Percentiles rank a stretch among this genome's conserved stretches.
These are phyloP conservation scores for Furcasterigmium furcatum DNA, from an alignment of 2,329 filamentous ascomycete species.

Conservation along the genomic window DNA sequence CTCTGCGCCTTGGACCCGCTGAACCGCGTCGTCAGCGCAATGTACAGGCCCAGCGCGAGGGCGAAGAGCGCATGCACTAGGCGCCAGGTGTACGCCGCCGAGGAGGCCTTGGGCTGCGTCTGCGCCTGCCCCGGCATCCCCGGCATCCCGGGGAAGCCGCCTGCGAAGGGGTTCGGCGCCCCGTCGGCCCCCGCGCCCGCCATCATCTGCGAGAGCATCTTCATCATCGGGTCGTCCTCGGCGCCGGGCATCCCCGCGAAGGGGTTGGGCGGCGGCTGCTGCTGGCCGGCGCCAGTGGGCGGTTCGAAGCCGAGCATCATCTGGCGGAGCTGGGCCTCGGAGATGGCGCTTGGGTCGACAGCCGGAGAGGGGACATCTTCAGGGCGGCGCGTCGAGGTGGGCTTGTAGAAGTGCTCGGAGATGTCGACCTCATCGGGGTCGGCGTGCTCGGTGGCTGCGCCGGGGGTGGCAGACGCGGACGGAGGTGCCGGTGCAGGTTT, in stretches of 20 bases:
- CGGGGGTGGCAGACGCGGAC: slow-evolving; percentile 17
- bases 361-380: slow-evolving; percentile 25
- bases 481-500: slow-evolving; percentile 6
- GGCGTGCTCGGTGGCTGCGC: slow-evolving; percentile 35
- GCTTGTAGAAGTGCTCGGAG: slow-evolving; percentile 68
- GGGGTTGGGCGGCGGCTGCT: slow-evolving; percentile 25
- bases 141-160: background rate
- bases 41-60: slow-evolving; percentile 66
- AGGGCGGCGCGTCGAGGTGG: slow-evolving; percentile 21
- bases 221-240: slow-evolving; percentile 58
- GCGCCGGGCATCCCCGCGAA: slow-evolving; percentile 23
- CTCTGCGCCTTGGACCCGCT: slow-evolving; percentile 62
- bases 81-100: slow-evolving; percentile 58
- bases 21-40: slow-evolving; percentile 66
- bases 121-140: slow-evolving; percentile 15
- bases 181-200: slow-evolving; percentile 27
- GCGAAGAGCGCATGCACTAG: slow-evolving; percentile 72
- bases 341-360: slow-evolving; percentile 31
- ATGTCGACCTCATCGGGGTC: slow-evolving; percentile 79
- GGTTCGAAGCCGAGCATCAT: slow-evolving; percentile 59
- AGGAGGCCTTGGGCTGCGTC: slow-evolving; percentile 26
- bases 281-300: slow-evolving; percentile 16
- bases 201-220: slow-evolving; percentile 15
- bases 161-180: background rate
- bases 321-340: slow-evolving; percentile 61